Conservation (phyloP, 1,284 basidiomycete genomes). For the Apiotrichum akiyoshidainum region DNA sequence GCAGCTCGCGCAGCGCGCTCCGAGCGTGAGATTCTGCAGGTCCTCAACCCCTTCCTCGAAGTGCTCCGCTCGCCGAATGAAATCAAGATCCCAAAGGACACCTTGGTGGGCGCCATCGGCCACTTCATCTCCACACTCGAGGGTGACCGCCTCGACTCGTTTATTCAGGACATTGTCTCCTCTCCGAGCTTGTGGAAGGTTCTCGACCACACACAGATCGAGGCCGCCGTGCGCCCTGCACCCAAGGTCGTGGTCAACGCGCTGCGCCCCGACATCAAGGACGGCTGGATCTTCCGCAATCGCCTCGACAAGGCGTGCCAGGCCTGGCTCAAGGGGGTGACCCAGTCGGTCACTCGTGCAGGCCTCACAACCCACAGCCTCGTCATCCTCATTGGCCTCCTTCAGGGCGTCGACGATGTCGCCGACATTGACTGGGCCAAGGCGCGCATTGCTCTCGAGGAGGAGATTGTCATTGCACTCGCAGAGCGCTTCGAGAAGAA, state of each 20-base stretch:
- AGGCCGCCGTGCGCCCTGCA: conserved; percentile 11
- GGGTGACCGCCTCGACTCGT: conserved; percentile 17
- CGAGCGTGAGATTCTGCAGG: conserved; percentile 11
- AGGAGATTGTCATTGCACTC: conserved; percentile 26
- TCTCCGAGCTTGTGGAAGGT: conserved; percentile 31
- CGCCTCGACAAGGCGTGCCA: conserved; percentile 16
- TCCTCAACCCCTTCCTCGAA: conserved; percentile 30
- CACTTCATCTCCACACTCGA: conserved; percentile 38
- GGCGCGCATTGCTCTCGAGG: conserved; percentile 26
- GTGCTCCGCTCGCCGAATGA: conserved; percentile 22
- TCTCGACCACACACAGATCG: conserved; percentile 2
- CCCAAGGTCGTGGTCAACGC: conserved; percentile 5
- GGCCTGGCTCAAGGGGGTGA: conserved; percentile 12
- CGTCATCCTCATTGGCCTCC: conserved; percentile 18
- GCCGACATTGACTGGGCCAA: conserved; percentile 29
- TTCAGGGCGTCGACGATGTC: conserved; percentile 26
- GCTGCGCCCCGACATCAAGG: conserved; percentile 12
- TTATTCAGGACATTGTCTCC: conserved; percentile 21
- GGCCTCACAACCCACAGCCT: not conserved
- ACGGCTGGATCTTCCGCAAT: conserved; percentile 15
- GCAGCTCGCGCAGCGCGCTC: not conserved
- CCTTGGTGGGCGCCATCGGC: conserved; percentile 36
- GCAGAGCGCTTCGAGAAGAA: conserved; percentile 12
- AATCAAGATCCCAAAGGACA: conserved; percentile 29
- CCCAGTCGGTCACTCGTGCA: conserved; percentile 5